These are phyloP conservation scores for Globisporangium solare DNA, from an alignment of 352 stramenopile genomes.

Conservation along the genomic window DNA sequence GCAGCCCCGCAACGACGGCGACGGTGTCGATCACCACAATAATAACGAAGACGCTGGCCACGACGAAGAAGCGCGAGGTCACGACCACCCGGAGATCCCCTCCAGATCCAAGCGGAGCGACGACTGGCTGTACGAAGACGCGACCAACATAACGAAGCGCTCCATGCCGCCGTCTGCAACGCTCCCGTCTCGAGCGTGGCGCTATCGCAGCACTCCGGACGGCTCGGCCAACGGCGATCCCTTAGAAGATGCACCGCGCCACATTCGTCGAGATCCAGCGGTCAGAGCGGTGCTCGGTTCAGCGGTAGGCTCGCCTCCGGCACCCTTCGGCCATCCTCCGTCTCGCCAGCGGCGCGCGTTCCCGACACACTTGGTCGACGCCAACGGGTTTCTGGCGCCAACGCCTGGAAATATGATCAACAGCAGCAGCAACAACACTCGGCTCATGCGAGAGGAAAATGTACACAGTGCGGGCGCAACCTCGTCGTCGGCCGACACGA, in stretches of 20 bases:
- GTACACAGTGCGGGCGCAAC: slow-evolving; percentile 10
- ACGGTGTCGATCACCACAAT: slow-evolving; percentile 1
- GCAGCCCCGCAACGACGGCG: slow-evolving; percentile 2
- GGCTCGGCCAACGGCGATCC: slow-evolving; percentile 13
- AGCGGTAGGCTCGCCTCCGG: neutral
- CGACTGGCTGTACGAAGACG: slow-evolving; percentile 8
- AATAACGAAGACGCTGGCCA: slow-evolving; percentile 13
- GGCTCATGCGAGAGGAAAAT: slow-evolving; percentile 9
- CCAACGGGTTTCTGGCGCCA: slow-evolving; percentile 23
- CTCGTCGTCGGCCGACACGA: slow-evolving; percentile 3
- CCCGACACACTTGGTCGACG: slow-evolving; percentile 67
- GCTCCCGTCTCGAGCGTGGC: slow-evolving; percentile 23
- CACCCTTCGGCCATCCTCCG: slow-evolving; percentile 39
- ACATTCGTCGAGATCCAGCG: neutral
- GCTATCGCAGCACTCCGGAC: slow-evolving; percentile 16
- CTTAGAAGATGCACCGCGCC: neutral
- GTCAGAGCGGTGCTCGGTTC: neutral
- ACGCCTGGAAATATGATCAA: neutral
- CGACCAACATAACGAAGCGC: neutral
- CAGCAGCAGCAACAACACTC: slow-evolving; percentile 4
- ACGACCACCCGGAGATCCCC: neutral
- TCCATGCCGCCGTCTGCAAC: neutral
- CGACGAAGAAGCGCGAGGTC: neutral
- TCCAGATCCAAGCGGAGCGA: neutral
- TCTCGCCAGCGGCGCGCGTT: slow-evolving; percentile 76